A percentile compares a stretch with the other conserved stretches of the same genome.
These are phyloP conservation scores for Paecilomyces niveus DNA, from an alignment of 2,329 filamentous ascomycete genomes.

Conservation along the genomic window DNA sequence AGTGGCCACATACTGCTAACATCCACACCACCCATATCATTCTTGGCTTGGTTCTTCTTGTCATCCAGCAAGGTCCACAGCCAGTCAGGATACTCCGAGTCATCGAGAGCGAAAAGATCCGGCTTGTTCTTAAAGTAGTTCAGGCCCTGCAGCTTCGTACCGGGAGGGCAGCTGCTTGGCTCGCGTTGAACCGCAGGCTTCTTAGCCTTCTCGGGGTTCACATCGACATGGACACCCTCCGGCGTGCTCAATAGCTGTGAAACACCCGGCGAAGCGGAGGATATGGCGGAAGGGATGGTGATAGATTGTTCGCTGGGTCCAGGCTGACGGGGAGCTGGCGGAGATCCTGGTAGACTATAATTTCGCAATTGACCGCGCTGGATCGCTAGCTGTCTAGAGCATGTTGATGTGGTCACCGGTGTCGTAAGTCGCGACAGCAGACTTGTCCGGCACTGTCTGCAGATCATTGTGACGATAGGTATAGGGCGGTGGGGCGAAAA, in stretches of 20 bases:
- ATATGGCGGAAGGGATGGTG: slow-evolving; percentile 29
- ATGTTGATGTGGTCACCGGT: slow-evolving; percentile 19
- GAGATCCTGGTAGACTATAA: slow-evolving; percentile 27
- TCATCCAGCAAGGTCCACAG: slow-evolving; percentile 38
- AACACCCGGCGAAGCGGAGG: slow-evolving; percentile 32
- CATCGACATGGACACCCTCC: slow-evolving; percentile 21
- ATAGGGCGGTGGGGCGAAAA: not conserved
- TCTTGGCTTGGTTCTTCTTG: slow-evolving; percentile 23
- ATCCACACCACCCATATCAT: slow-evolving; percentile 30
- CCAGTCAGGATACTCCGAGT: slow-evolving; percentile 43
- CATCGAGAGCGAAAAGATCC: slow-evolving; percentile 37
- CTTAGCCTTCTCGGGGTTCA: slow-evolving; percentile 17
- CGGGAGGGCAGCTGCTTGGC: slow-evolving; percentile 32
- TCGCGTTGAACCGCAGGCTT: slow-evolving; percentile 21
- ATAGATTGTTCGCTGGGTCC: slow-evolving; percentile 17
- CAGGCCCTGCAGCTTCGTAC: slow-evolving; percentile 34
- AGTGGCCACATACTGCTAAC: slow-evolving; percentile 26
- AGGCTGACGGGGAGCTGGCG: slow-evolving; percentile 25
- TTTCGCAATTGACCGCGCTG: slow-evolving; percentile 22
- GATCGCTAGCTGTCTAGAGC: slow-evolving; percentile 21
- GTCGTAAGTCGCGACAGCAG: slow-evolving; percentile 31
- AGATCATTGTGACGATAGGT: slow-evolving; percentile 27
- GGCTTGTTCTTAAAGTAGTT: slow-evolving; percentile 43
- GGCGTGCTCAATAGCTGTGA: slow-evolving; percentile 36
- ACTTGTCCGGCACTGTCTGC: slow-evolving; percentile 33